Evolutionary conservation across 2,329 filamentous ascomycete genomes (phyloP).

Genomic region (Volutella citrinella): DNA sequence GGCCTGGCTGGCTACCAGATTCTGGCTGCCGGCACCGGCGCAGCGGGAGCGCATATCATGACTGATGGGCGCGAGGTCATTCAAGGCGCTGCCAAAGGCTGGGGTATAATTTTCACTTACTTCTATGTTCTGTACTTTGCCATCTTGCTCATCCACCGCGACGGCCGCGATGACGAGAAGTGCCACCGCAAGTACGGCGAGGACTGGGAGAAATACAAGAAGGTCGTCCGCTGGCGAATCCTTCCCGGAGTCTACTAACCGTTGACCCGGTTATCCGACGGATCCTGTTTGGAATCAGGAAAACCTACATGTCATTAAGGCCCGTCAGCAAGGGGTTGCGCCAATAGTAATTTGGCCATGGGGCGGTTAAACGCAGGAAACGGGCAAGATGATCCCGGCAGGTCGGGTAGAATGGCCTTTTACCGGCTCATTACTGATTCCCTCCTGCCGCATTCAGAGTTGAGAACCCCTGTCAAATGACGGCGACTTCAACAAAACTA

Average conservation of each 20-base stretch:
- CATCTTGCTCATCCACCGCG: slow-evolving; percentile 79
- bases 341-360: no score
- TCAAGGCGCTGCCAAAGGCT: slow-evolving; percentile 71
- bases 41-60: slow-evolving; percentile 54
- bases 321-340: no score
- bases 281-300: no score
- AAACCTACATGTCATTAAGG: no score
- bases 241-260: slow-evolving; percentile 77
- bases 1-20: slow-evolving; percentile 80
- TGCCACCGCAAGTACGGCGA: slow-evolving; percentile 87
- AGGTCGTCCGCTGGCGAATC: slow-evolving; percentile 77
- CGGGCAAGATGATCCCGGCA: no score
- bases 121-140: slow-evolving; percentile 95
- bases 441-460: no score
- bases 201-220: slow-evolving; percentile 88
- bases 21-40: slow-evolving; percentile 50
- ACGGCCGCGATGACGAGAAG: slow-evolving; percentile 85
- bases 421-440: no score
- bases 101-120: slow-evolving; percentile 86
- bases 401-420: no score
- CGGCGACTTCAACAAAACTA: no score
- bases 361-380: no score
- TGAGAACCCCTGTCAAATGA: no score
- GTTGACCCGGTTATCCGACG: no score
- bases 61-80: slow-evolving; percentile 62